Percentiles rank a stretch among this genome's conserved stretches.
These are phyloP conservation scores for Orbilia brochopaga DNA, from an alignment of 2,329 filamentous ascomycete genomes.

Conservation along the genomic window DNA sequence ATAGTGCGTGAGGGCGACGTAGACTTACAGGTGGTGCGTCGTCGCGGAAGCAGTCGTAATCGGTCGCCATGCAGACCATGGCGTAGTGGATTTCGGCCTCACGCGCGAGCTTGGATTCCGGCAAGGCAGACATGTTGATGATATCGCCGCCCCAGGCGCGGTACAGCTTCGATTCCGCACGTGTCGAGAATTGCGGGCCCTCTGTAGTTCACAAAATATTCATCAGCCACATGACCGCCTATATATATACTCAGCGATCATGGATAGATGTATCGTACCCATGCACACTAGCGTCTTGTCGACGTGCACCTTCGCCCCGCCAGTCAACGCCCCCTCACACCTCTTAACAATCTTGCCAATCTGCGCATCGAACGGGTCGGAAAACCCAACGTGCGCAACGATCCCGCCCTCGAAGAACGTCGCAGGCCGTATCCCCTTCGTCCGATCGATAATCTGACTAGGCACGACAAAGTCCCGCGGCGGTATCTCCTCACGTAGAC, in stretches of 20 bases:
- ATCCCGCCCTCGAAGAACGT: constrained; percentile 94
- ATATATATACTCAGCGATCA: neutral
- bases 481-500: constrained; percentile 87
- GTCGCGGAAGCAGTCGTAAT: constrained; percentile 90
- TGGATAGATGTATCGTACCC: constrained; percentile 64
- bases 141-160: constrained; percentile 89
- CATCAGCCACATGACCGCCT: neutral
- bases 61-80: constrained; percentile 99
- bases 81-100: constrained; percentile 97
- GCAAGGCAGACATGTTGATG: constrained; percentile 97
- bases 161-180: constrained; percentile 94
- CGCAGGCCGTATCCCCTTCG: constrained; percentile 89
- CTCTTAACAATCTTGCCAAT: constrained; percentile 84
- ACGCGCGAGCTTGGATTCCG: constrained; percentile 92
- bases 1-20: too few relatives aligned
- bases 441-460: constrained; percentile 93
- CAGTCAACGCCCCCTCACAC: constrained; percentile 74
- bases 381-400: constrained; percentile 93
- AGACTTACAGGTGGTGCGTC: constrained; percentile 40
- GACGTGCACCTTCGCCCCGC: constrained; percentile 82
- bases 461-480: constrained; percentile 96
- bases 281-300: constrained; percentile 89
- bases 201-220: constrained; percentile 63
- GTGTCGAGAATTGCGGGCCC: constrained; percentile 97
- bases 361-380: constrained; percentile 94